Conservation (phyloP, 345 rosid genomes). For the Nasturtium officinale region DNA sequence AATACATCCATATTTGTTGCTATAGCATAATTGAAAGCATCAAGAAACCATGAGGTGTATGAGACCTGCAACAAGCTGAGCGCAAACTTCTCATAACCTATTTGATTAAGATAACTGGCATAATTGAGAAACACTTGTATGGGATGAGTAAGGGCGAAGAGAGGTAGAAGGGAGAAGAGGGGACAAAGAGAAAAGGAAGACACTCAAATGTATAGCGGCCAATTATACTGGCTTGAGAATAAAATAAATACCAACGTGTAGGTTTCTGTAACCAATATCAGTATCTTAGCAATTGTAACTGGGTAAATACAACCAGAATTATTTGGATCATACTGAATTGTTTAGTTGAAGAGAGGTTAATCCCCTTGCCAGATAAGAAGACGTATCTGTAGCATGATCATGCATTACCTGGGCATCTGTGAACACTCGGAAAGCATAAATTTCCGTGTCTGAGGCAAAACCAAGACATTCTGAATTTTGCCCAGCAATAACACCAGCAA, state of each 20-base stretch:
- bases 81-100: conserved; percentile 71
- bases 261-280: conserved; percentile 14
- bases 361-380: conserved; percentile 5
- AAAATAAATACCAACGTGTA: conserved; percentile 1
- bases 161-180: conserved; percentile 13
- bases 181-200: conserved; percentile 19
- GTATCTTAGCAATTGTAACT: conserved; percentile 7
- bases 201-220: conserved; percentile 7
- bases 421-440: conserved; percentile 94
- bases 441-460: conserved; percentile 92
- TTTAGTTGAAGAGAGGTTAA: not conserved
- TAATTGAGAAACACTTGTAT: not conserved
- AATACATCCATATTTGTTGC: conserved; percentile 93
- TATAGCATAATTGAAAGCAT: conserved; percentile 96
- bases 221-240: not conserved
- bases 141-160: conserved; percentile 5
- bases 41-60: conserved; percentile 99
- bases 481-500: conserved; percentile 98
- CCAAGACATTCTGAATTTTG: conserved; percentile 87
- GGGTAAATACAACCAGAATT: not conserved
- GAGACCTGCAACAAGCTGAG: conserved; percentile 99
- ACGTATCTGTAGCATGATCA: conserved; percentile 30
- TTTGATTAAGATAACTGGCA: conserved; percentile 23
- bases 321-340: not conserved
- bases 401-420: conserved; percentile 98